phyloP scores from a whole-genome alignment of 257 asterid genomes.

The Eustoma russellianum region DNA sequence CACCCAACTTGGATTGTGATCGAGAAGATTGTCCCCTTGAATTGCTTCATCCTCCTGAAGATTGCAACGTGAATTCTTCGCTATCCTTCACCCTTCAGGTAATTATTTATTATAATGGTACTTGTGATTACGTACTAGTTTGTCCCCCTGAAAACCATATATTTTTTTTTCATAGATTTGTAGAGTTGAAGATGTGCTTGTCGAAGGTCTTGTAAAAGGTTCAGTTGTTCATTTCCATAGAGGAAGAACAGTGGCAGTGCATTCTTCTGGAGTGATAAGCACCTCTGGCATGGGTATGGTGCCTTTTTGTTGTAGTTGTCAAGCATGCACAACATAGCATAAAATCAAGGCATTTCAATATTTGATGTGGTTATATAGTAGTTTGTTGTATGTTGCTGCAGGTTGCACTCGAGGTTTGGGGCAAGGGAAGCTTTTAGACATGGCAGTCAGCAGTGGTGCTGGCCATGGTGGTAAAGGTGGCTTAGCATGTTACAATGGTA shows the following conservation, averaged over 20 bases:
- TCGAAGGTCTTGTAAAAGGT: constrained; percentile 89
- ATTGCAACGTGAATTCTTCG: constrained; percentile 98
- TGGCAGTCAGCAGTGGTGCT: constrained; percentile 87
- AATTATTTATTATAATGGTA: constrained; percentile 12
- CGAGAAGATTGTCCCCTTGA: constrained; percentile 71
- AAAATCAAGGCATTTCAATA: background rate
- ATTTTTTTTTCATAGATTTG: constrained; percentile 50
- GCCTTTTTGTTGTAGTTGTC: background rate
- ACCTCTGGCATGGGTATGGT: constrained; percentile 89
- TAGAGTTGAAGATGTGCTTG: constrained; percentile 95
- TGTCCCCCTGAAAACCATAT: background rate
- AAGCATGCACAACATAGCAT: no score
- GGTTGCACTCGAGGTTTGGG: constrained; percentile 95
- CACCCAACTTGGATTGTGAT: constrained; percentile 72
- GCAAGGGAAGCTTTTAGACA: constrained; percentile 48
- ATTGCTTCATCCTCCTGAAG: constrained; percentile 96
- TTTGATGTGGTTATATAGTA: background rate
- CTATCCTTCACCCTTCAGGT: constrained; percentile 97
- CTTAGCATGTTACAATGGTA: constrained; percentile 59
- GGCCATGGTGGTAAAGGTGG: constrained; percentile 99
- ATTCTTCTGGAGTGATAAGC: constrained; percentile 72
- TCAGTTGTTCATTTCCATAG: constrained; percentile 98
- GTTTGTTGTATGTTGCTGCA: constrained; percentile 22
- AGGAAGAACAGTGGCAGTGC: constrained; percentile 72
- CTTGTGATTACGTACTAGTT: no score